phyloP scores from a whole-genome alignment of 192 early-diverging fungal species.

The Entomortierella lignicola region DNA sequence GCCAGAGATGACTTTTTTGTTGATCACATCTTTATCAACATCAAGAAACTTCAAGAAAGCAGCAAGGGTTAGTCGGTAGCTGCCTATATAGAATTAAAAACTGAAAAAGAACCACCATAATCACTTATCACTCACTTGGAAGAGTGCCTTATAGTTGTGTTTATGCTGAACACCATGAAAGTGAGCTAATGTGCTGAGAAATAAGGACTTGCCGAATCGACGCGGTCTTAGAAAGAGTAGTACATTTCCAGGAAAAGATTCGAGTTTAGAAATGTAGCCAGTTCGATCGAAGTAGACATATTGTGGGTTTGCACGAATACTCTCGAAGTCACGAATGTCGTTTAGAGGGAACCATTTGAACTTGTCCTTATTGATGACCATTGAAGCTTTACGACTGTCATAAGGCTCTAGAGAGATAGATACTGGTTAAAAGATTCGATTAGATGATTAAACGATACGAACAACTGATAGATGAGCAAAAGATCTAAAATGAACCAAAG shows the following conservation, averaged over 20 bases:
- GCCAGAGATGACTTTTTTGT: constrained; percentile 22
- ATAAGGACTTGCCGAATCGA: constrained; percentile 45
- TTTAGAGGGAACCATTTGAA: constrained; percentile 30
- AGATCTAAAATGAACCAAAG: no score
- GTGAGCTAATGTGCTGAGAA: constrained; percentile 39
- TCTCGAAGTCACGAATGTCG: constrained; percentile 20
- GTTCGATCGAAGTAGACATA: constrained; percentile 44
- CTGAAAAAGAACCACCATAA: no score
- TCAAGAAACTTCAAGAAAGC: constrained; percentile 19
- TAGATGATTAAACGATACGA: no score
- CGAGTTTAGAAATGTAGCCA: constrained; percentile 20
- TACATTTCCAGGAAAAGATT: constrained; percentile 1
- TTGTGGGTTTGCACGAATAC: constrained; percentile 14
- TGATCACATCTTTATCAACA: constrained; percentile 22
- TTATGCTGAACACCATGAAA: constrained; percentile 42
- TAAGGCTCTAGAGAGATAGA: background rate
- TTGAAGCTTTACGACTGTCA: constrained; percentile 13
- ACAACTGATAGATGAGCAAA: no score
- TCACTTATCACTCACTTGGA: constrained; percentile 10
- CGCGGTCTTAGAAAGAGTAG: constrained; percentile 35
- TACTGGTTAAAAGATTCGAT: no score
- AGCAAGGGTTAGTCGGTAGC: constrained; percentile 2
- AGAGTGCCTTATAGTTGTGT: constrained; percentile 30
- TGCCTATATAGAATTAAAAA: background rate
- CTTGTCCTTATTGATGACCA: constrained; percentile 16